A percentile compares a stretch with the other conserved stretches of the same genome.
Conservation (phyloP, 2,329 filamentous ascomycete species). For the Mycocentrospora acerina region DNA sequence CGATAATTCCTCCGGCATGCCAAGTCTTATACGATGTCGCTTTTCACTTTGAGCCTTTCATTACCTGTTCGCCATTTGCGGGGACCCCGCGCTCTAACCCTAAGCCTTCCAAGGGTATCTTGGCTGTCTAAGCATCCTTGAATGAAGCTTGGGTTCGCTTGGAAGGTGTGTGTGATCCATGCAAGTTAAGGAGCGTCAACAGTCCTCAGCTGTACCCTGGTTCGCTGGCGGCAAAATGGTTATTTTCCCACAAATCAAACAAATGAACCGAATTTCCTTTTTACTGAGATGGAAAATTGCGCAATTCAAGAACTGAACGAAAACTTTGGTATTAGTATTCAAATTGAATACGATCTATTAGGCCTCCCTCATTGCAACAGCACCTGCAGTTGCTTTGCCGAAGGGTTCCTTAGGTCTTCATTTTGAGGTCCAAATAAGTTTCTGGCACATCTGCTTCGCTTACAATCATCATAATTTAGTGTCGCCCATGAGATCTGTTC, state of each 20-base stretch:
- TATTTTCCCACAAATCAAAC: conserved; percentile 11
- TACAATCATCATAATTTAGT: no score
- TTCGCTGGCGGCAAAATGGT: conserved; percentile 6
- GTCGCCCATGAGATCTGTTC: no score
- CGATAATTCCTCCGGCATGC: conserved; percentile 14
- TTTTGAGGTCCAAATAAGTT: no score
- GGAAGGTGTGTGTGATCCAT: neutral
- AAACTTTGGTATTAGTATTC: no score
- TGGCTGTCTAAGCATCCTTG: conserved; percentile 7
- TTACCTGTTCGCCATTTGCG: conserved; percentile 19
- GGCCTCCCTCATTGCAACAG: no score
- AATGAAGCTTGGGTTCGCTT: conserved; percentile 19
- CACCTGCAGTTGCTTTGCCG: no score
- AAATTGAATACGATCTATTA: no score
- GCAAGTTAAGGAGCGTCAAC: neutral
- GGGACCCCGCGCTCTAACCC: conserved; percentile 19
- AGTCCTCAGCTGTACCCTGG: conserved; percentile 1
- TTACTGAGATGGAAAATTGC: no score
- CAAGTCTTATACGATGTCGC: neutral
- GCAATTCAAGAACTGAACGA: no score
- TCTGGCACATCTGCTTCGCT: no score
- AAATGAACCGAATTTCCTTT: neutral
- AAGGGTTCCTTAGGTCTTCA: no score
- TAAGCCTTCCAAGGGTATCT: conserved; percentile 6
- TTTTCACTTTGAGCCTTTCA: conserved; percentile 1